Percentiles rank a stretch among this genome's conserved stretches.
phyloP scores from a whole-genome alignment of 352 stramenopile species.

The Globisporangium recalcitrans region DNA sequence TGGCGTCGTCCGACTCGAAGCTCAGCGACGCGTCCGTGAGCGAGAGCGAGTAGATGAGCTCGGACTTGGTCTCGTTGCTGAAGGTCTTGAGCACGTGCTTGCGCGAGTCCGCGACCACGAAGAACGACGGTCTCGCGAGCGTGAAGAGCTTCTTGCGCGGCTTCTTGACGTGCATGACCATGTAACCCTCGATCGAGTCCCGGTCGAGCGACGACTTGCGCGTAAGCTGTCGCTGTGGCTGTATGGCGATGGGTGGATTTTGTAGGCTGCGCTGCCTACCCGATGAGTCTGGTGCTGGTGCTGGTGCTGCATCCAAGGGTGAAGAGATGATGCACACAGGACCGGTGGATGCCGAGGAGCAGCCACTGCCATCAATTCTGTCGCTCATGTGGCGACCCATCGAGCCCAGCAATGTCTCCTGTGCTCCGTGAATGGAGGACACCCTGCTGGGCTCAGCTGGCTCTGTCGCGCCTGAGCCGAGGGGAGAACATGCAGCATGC shows the following conservation, averaged over 20 bases:
- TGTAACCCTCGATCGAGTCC: constrained; percentile 44
- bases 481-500: not conserved
- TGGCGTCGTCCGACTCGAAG: constrained; percentile 63
- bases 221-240: not conserved
- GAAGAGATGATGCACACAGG: not conserved
- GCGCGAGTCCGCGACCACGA: constrained; percentile 42
- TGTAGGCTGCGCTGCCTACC: not conserved
- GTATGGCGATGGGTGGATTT: not conserved
- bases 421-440: no score
- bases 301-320: not conserved
- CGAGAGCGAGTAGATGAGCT: constrained; percentile 60
- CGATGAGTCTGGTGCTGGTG: not conserved
- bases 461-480: not conserved
- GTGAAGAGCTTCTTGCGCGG: constrained; percentile 46
- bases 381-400: not conserved
- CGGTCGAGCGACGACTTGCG: constrained; percentile 31
- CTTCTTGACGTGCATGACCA: constrained; percentile 68
- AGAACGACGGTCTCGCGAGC: constrained; percentile 36
- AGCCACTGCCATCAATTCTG: not conserved
- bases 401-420: no score
- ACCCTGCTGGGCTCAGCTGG: not conserved
- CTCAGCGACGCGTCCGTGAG: constrained; percentile 46
- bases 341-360: not conserved
- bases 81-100: constrained; percentile 64
- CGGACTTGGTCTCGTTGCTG: constrained; percentile 44